Evolutionary conservation across 805 yeast species (phyloP), one percentile per base, ranked within the genome.

Genomic region (Monosporozyma aquatica): DNA sequence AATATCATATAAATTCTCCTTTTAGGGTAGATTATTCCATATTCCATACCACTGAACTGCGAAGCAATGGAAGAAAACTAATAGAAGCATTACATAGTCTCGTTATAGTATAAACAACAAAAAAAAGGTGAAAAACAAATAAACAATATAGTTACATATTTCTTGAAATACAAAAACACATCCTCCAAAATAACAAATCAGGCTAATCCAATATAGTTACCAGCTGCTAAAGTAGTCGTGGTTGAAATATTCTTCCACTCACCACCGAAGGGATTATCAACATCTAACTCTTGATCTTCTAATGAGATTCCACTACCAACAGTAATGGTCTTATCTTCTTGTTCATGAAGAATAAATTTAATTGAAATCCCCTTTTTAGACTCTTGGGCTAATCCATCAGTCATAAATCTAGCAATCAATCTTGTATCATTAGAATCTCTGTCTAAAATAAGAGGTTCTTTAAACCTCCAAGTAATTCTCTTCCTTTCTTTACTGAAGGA

Each of bases 401-500:
- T 90, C 59, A 80, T 67, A 56, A 90, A 87, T 64, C 96, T 78
- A 14, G 95, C 95, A 55, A 90, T 78, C 35, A 89, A 70, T 54
- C 82, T 77, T 53, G 81, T 80, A 24, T 49, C 50, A 50, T 82
- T 87, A 3, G 52, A 51, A 38, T 50, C 46, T 47, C 63, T 61
- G 22, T 52, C 51, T 18, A 77, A 52, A 3, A 52, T 56, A 9
- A 74, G 52, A 10, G 72, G 68, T 37, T 66, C 68, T 44, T 51
- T 65, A 51, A 78, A 77, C 58, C 82, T 76, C 96, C 97, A 89
- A 0, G 92, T 81, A 44, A 92, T 80, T 63, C 97, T 76, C 51
- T 78, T 81, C 56, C 78, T 80, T 41, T 87, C 97, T 55, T 77
- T 82, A 63, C 82, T 86, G 70, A 87, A 90, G 1, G 94, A 76